A percentile compares a stretch with the other conserved stretches of the same genome.
Evolutionary conservation across 2,329 filamentous ascomycete species (phyloP).

Genomic region (Gliomastix tumulicola): DNA sequence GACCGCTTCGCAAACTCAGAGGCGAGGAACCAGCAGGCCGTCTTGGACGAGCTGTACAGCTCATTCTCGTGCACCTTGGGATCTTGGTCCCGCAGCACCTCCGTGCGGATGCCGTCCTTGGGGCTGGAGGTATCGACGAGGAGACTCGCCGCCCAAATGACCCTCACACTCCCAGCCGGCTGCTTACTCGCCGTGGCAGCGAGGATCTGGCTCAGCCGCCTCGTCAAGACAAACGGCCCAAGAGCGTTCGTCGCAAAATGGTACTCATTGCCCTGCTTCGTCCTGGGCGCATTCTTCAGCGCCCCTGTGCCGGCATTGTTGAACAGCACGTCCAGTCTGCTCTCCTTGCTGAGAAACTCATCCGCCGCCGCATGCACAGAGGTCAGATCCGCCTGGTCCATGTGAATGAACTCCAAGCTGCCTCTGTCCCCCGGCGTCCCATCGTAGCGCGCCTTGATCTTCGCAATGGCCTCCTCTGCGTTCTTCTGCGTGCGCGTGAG

Average conservation of each 20-base stretch:
- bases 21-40: slow-evolving; percentile 22
- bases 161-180: not conserved
- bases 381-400: too few relatives aligned
- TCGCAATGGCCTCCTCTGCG: too few relatives aligned
- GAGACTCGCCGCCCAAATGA: not conserved
- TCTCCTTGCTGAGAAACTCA: not conserved
- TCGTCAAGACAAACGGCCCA: not conserved
- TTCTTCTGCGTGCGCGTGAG: too few relatives aligned
- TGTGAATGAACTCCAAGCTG: too few relatives aligned
- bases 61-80: not conserved
- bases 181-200: not conserved
- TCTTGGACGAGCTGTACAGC: slow-evolving; percentile 17
- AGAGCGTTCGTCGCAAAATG: not conserved
- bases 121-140: not conserved
- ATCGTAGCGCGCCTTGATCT: too few relatives aligned
- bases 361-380: too few relatives aligned
- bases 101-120: too few relatives aligned
- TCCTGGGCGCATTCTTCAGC: not conserved
- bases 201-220: not conserved
- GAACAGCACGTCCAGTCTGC: not conserved
- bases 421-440: too few relatives aligned
- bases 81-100: too few relatives aligned
- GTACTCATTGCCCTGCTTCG: not conserved
- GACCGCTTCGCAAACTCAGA: slow-evolving; percentile 19
- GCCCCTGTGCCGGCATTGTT: not conserved